Conservation (phyloP, 768 basidiomycete species). For the Trametes cubensis region DNA sequence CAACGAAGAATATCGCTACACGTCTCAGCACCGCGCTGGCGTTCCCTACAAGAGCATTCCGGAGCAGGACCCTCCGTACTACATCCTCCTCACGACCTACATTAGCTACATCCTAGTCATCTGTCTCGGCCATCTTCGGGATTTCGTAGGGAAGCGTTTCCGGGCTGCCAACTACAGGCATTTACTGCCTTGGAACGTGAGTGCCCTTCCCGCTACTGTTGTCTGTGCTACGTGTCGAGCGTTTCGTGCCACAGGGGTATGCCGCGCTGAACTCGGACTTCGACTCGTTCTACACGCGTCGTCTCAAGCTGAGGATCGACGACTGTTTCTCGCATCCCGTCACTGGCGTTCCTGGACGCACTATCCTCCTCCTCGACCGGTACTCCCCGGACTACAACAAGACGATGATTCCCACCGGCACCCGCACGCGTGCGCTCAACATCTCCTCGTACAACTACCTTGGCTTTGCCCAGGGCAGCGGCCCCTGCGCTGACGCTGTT, state of each 20-base stretch:
- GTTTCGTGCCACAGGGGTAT: constrained; percentile 67
- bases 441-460: constrained; percentile 99
- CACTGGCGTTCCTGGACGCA: constrained; percentile 94
- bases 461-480: constrained; percentile 92
- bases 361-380: constrained; percentile 84
- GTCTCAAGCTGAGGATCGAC: constrained; percentile 91
- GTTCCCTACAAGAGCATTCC: constrained; percentile 52
- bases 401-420: constrained; percentile 76
- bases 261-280: constrained; percentile 97
- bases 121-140: constrained; percentile 87
- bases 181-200: constrained; percentile 80
- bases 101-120: constrained; percentile 93
- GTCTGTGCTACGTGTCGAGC: constrained; percentile 9
- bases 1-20: constrained; percentile 72
- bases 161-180: constrained; percentile 71
- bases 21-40: constrained; percentile 60
- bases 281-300: constrained; percentile 98
- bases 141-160: constrained; percentile 91
- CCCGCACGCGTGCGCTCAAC: constrained; percentile 86
- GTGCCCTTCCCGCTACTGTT: constrained; percentile 36
- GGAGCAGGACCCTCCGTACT: constrained; percentile 89
- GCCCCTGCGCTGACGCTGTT: constrained; percentile 93
- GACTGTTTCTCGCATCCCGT: constrained; percentile 93
- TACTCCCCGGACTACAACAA: constrained; percentile 80
- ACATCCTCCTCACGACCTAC: constrained; percentile 90